A percentile compares a stretch with the other conserved stretches of the same genome.
These are phyloP conservation scores for Pseudopithomyces maydicus DNA, from an alignment of 2,329 filamentous ascomycete genomes.

Conservation along the genomic window DNA sequence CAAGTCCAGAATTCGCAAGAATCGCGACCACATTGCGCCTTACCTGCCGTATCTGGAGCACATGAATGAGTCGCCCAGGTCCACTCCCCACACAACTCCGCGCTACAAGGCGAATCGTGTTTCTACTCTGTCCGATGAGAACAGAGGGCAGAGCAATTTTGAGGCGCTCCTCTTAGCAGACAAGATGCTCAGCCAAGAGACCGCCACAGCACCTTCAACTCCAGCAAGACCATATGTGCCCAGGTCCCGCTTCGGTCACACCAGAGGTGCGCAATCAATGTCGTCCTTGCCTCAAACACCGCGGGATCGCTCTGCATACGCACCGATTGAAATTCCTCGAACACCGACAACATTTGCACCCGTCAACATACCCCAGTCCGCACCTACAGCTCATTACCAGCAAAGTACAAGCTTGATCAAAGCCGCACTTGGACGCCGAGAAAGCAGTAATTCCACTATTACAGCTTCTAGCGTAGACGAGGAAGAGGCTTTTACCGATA, in stretches of 20 bases:
- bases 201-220: slow-evolving; percentile 75
- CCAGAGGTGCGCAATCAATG: slow-evolving; percentile 78
- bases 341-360: slow-evolving; percentile 43
- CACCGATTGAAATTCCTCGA: slow-evolving; percentile 61
- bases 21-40: slow-evolving; percentile 79
- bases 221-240: slow-evolving; percentile 59
- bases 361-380: slow-evolving; percentile 42
- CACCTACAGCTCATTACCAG: slow-evolving; percentile 47
- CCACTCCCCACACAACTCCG: slow-evolving; percentile 55
- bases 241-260: slow-evolving; percentile 65
- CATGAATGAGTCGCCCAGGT: slow-evolving; percentile 66
- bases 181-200: slow-evolving; percentile 79
- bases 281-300: slow-evolving; percentile 85
- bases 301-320: slow-evolving; percentile 61
- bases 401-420: slow-evolving; percentile 17
- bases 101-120: slow-evolving; percentile 35
- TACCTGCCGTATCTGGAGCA: slow-evolving; percentile 43
- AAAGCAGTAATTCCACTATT: slow-evolving; percentile 70
- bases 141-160: slow-evolving; percentile 66
- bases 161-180: slow-evolving; percentile 75
- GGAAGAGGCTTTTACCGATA: slow-evolving; percentile 61
- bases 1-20: slow-evolving; percentile 83
- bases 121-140: slow-evolving; percentile 48
- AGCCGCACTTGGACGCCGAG: slow-evolving; percentile 52
- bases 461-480: slow-evolving; percentile 47